These are phyloP conservation scores for Pleurozium schreberi DNA, from an alignment of 225 moss, liverwort and hornwort genomes.

Conservation along the genomic window DNA sequence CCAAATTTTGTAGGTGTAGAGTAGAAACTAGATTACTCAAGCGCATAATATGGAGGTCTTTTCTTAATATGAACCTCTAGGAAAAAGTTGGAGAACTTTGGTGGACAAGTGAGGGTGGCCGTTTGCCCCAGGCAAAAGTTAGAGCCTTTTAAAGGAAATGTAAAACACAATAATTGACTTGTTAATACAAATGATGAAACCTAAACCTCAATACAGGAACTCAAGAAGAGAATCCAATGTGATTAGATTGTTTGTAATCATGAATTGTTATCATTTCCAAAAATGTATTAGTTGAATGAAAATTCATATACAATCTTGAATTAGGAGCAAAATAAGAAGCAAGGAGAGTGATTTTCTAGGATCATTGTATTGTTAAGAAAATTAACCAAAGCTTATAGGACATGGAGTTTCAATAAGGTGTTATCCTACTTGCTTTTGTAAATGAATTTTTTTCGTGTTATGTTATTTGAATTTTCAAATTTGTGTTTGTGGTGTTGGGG, in stretches of 20 bases:
- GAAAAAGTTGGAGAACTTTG: too few species aligned
- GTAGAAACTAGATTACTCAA: too few species aligned
- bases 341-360: accelerated
- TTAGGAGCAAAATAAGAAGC: neutral
- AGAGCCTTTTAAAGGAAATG: too few species aligned
- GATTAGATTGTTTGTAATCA: neutral
- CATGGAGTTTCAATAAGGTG: neutral
- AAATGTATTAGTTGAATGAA: neutral
- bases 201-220: neutral
- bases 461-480: neutral
- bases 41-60: too few species aligned
- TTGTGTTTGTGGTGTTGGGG: too few species aligned
- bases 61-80: too few species aligned
- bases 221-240: neutral
- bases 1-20: too few species aligned
- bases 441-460: neutral
- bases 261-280: neutral
- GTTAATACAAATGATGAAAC: neutral
- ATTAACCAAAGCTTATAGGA: neutral
- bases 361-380: neutral
- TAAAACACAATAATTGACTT: too few species aligned
- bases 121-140: too few species aligned
- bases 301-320: neutral
- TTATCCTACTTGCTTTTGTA: neutral
- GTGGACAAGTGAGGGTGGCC: too few species aligned